Base-by-base conservation (phyloP, 345 rosid species). In the Theobroma cacao region DNA sequence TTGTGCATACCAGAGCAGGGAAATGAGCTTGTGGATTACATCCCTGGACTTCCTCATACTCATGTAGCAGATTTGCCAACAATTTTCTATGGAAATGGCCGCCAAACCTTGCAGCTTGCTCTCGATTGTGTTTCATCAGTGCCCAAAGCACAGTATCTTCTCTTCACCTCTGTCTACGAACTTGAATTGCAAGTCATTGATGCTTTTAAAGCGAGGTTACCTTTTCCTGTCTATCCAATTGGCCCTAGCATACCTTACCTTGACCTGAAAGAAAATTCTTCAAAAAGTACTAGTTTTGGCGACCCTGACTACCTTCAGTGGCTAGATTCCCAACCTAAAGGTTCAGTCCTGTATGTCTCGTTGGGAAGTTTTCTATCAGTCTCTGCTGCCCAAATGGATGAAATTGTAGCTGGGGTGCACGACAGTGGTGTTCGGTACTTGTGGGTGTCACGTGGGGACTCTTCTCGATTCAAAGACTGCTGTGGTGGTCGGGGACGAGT, bases 181-280 rank as follows among this genome's bases (percentile, higher is more conserved):
- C 77, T 85, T 48, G 88, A 82, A 72, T 33, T 61, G 15, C 63
- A 24, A 45, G 82, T 53, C 33, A 50, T 85, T 28, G 80, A 82
- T 12, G 74, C 80, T 52, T 66, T 85, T 41, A 69, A 60, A 41
- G 33, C 70, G 4, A 77, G 62, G 66, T 15, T 84, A 4, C 17
- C 63, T 22, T 47, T 82, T 34, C 86, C 87, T 12, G 74, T 88
- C 11, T 86, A 86, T 20, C 28, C 89, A 0, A 47, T 78, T 2
- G 87, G 88, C 60, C 91, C 91, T 20, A 75, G 79, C 56, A 82
- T 89, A 59, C 88, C 91, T 0, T 84, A 58, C 38, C 47, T 72
- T 9, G 82, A 86, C 4, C 65, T 52, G 0, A 33, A 17, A 38
- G 52, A 64, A 9, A 63, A 30, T 28, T 41, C 40, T 24, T 38